Base-by-base conservation (phyloP, 306 rosid species). In the Vachellia pachyceras region DNA sequence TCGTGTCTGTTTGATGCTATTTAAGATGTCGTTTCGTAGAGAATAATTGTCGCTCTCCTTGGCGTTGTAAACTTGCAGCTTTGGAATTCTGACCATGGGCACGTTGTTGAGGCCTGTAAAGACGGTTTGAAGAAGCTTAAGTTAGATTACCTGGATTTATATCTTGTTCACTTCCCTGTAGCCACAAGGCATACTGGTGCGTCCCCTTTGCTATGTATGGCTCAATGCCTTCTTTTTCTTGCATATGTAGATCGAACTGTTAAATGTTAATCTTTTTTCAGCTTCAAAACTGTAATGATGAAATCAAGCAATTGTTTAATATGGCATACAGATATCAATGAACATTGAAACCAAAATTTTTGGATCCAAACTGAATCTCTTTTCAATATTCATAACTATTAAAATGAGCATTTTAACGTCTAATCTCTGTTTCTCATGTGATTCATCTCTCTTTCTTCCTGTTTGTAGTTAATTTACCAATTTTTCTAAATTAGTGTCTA, bases 11-110 rank as follows among this genome's bases (percentile, higher is more conserved):
- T 49, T 82, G 8, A 45, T 37, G 12, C 50, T 12, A 72, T 8
- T 75, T 29, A 6, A n/a, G 44, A 36, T 54, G 61, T 55, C 7
- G 0, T 78, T 65, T 14, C 29, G 69, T 23, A 5, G 60, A 75
- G 68, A 47, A 33, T 81, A 70, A 84, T 52, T 49, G 9, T 14
- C 5, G 41, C 37, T 78, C 77, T 29, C 57, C 36, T 68, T 83
- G 58, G 60, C 45, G 22, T 63, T 79, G 69, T 46, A 73, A 80
- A 79, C 12, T 68, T 89, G 87, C 91, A 93, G 98, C 97, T 95
- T 72, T 93, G 99, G 99, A 95, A 95, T 86, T 95, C 97, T 45
- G 99, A 95, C 85, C 99, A 95, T 71, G 98, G 98, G 55, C 95
- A 91, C 22, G 99, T 93, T 58, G 69, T 81, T 67, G 97, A 86